phyloP scores from a whole-genome alignment of 2,329 filamentous ascomycete species.

The Drechslerella stenobrocha region DNA sequence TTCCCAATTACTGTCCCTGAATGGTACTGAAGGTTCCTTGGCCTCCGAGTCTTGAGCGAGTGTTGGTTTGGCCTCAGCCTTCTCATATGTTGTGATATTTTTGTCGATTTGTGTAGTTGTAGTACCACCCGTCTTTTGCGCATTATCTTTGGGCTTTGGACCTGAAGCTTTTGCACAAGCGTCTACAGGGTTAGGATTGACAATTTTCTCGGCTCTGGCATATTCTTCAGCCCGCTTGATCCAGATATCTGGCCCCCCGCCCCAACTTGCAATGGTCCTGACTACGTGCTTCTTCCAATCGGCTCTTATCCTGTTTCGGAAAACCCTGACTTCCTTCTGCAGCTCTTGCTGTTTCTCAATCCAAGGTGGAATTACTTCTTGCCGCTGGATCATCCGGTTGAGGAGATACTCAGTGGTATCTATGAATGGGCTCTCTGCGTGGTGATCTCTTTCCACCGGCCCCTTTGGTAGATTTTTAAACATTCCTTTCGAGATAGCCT shows the following conservation, averaged over 20 bases:
- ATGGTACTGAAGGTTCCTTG: slow-evolving; percentile 60
- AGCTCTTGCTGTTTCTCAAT: slow-evolving; percentile 98
- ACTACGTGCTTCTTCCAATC: slow-evolving; percentile 87
- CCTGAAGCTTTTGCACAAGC: slow-evolving; percentile 52
- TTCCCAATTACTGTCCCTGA: slow-evolving; percentile 79
- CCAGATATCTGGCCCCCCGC: slow-evolving; percentile 74
- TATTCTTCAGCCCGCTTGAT: slow-evolving; percentile 71
- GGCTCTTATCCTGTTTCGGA: slow-evolving; percentile 72
- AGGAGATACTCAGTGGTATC: slow-evolving; percentile 97
- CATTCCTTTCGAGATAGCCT: slow-evolving; percentile 87
- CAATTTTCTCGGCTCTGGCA: slow-evolving; percentile 70
- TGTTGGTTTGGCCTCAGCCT: slow-evolving; percentile 8
- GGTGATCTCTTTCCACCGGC: slow-evolving; percentile 76
- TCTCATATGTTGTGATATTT: slow-evolving; percentile 52
- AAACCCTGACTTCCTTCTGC: slow-evolving; percentile 67
- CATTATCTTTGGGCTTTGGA: slow-evolving; percentile 9
- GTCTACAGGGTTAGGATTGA: slow-evolving; percentile 66
- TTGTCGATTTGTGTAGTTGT: slow-evolving; percentile 56
- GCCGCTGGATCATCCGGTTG: slow-evolving; percentile 97
- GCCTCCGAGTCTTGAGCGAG: not conserved
- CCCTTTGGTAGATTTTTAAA: slow-evolving; percentile 77
- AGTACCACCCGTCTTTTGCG: slow-evolving; percentile 28
- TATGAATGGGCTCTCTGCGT: slow-evolving; percentile 83
- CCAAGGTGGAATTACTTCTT: slow-evolving; percentile 95
- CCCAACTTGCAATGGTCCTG: slow-evolving; percentile 73